Evolutionary conservation across 108 stramenopile species (phyloP), one percentile per base, ranked within the genome.

Genomic region (Nitzschia palea): DNA sequence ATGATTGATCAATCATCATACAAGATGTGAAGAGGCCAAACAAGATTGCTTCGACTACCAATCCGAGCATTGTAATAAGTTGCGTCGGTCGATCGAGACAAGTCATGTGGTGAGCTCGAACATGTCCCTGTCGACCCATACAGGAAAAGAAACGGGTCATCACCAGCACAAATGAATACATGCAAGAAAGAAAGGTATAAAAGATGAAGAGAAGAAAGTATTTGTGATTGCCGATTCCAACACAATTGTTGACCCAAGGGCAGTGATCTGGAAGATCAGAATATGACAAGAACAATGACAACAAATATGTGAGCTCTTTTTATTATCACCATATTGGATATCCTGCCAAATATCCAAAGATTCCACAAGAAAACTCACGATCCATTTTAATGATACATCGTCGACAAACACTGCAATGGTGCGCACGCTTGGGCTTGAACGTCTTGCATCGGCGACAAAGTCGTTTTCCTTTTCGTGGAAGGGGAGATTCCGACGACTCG

Each of bases 241-340:
- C 95, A 80, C 98, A 98, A 80, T 99, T 99, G 85, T 98, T 99
- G 36, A 98, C 95, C 98, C 98, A 97, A 22, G 97, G 95, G 70
- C 92, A 95, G 68, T 76, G 74, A 37, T 74, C 73, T 74, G 42
- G n/a, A n/a, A n/a, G n/a, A n/a, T n/a, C n/a, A n/a, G n/a, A n/a
- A n/a, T n/a, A n/a, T n/a, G n/a, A n/a, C n/a, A n/a, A n/a, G n/a
- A n/a, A n/a, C n/a, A n/a, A n/a, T n/a, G n/a, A n/a, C n/a, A n/a
- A n/a, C n/a, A n/a, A n/a, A n/a, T n/a, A n/a, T n/a, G n/a, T n/a
- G n/a, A n/a, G n/a, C n/a, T n/a, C n/a, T n/a, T n/a, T n/a, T n/a
- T n/a, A n/a, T n/a, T n/a, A n/a, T n/a, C n/a, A n/a, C n/a, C n/a
- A n/a, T n/a, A n/a, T n/a, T n/a, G n/a, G n/a, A n/a, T n/a, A n/a